These are phyloP conservation scores for Erigeron canadensis DNA, from an alignment of 129 eudicot species.

Conservation along the genomic window DNA sequence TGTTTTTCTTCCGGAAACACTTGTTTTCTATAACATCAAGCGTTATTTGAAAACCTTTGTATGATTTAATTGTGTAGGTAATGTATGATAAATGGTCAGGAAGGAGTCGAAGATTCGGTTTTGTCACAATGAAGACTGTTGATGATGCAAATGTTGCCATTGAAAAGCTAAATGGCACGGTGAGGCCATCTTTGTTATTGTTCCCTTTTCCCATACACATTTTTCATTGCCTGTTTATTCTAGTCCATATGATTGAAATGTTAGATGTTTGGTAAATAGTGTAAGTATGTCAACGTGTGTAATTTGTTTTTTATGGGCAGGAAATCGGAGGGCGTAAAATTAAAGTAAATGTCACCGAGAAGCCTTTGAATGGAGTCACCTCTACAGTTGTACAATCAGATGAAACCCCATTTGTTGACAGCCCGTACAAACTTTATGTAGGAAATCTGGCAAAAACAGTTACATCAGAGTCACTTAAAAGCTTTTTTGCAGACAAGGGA, in stretches of 20 bases:
- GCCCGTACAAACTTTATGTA: conserved; percentile 82
- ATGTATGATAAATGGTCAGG: conserved; percentile 91
- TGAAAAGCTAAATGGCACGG: conserved; percentile 85
- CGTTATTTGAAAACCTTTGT: background rate
- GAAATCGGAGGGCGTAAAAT: conserved; percentile 86
- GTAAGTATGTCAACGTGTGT: background rate
- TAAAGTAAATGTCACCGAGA: conserved; percentile 88
- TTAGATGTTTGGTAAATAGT: background rate
- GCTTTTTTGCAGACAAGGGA: conserved; percentile 73
- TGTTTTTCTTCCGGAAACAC: background rate
- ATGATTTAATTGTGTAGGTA: conserved; percentile 43
- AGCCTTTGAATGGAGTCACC: conserved; percentile 54
- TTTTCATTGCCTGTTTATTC: background rate
- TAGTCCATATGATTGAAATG: conserved; percentile 7
- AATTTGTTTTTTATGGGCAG: conserved; percentile 33
- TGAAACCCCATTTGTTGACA: conserved; percentile 74
- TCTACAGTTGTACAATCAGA: conserved; percentile 61
- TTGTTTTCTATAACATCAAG: background rate
- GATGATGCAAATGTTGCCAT: conserved; percentile 86
- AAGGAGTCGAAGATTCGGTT: conserved; percentile 87
- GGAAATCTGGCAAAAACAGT: conserved; percentile 93
- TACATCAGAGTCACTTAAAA: conserved; percentile 68
- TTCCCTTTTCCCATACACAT: background rate
- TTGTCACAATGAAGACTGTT: conserved; percentile 86
- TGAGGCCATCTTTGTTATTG: conserved; percentile 29